These are phyloP conservation scores for Oryza meridionalis DNA, from an alignment of 176 grass and related monocot species.

Conservation along the genomic window DNA sequence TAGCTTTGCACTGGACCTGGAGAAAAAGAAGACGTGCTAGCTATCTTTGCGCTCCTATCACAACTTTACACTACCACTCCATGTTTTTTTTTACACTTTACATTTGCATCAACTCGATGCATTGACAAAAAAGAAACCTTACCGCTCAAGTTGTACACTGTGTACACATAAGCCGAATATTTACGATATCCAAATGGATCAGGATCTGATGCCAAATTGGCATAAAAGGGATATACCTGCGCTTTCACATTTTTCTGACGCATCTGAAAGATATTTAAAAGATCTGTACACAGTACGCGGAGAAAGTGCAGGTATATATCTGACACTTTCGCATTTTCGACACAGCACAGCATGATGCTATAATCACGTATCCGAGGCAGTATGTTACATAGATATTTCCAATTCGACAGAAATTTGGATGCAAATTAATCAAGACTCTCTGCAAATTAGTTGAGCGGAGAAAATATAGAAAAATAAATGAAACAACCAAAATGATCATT, in stretches of 20 bases:
- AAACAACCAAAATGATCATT: too few species aligned
- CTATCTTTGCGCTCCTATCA: neutral
- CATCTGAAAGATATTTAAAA: neutral
- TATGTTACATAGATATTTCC: neutral
- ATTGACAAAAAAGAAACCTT: neutral
- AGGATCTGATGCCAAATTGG: slow-evolving; percentile 6
- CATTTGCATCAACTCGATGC: neutral
- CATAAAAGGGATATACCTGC: neutral
- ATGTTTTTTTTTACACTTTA: neutral
- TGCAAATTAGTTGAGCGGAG: too few species aligned
- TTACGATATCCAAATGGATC: slow-evolving; percentile 23
- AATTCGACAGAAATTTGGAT: neutral
- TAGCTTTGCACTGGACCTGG: neutral
- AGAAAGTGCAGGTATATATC: too few species aligned
- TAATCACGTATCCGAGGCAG: neutral
- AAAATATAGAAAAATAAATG: too few species aligned
- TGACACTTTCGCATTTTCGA: neutral
- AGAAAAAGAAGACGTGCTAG: neutral
- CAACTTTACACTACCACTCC: neutral
- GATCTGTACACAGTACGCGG: neutral
- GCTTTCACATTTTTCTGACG: neutral
- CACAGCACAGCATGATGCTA: neutral
- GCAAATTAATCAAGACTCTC: neutral
- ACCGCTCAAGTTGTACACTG: neutral
- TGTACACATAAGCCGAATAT: neutral